Conservation (phyloP, 2,329 filamentous ascomycete species). For the Trichophyton rubrum region DNA sequence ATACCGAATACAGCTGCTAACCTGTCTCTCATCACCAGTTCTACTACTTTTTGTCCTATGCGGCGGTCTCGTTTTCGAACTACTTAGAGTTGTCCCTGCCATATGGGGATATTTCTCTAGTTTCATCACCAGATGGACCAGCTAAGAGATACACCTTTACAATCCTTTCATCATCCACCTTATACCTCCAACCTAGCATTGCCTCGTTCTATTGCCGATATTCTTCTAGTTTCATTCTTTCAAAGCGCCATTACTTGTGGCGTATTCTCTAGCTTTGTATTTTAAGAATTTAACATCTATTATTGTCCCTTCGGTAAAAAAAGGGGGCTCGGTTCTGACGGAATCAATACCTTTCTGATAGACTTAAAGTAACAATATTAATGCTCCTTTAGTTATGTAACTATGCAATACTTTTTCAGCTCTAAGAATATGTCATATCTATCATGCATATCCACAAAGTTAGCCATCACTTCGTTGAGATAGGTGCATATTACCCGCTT, state of each 20-base stretch:
- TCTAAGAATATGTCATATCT: neutral
- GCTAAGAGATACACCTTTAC: neutral
- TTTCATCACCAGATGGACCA: conserved; percentile 13
- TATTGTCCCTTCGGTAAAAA: neutral
- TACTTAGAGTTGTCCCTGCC: conserved; percentile 35
- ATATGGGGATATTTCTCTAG: conserved; percentile 22
- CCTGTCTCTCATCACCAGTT: conserved; percentile 28
- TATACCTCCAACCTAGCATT: neutral
- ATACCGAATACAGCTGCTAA: neutral
- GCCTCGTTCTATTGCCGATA: neutral
- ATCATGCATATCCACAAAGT: conserved; percentile 1
- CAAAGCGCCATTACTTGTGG: neutral
- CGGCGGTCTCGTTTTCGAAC: conserved; percentile 48
- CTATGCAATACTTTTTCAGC: neutral
- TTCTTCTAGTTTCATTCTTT: neutral
- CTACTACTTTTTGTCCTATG: conserved; percentile 51
- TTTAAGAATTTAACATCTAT: neutral
- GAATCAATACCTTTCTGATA: neutral
- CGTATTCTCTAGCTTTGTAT: neutral
- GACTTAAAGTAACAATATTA: neutral
- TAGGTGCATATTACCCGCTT: neutral
- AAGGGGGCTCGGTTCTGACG: neutral
- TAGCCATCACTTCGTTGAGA: neutral
- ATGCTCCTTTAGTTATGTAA: neutral
- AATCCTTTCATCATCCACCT: neutral